A percentile compares a stretch with the other conserved stretches of the same genome.
Evolutionary conservation across 805 yeast genomes (phyloP).

Genomic region (Starmerella floricola): DNA sequence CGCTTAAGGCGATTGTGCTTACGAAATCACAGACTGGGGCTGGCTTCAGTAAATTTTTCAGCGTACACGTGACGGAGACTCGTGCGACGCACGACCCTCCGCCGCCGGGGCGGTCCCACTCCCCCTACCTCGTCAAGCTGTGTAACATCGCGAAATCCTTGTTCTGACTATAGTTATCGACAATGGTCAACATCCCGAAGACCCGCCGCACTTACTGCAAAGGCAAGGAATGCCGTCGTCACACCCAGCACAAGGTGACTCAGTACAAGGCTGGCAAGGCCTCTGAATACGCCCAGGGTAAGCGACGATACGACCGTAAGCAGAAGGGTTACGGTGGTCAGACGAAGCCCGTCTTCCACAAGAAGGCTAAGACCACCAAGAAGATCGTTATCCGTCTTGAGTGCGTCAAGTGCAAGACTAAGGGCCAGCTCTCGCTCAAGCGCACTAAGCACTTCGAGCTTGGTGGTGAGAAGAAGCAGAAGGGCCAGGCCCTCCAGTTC

Average conservation of each 20-base stretch:
- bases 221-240: slow-evolving; percentile 98
- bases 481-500: slow-evolving; percentile 99
- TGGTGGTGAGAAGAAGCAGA: slow-evolving; percentile 99
- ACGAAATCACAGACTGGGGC: too few relatives aligned
- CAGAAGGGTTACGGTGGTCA: slow-evolving; percentile 99
- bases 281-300: slow-evolving; percentile 98
- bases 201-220: slow-evolving; percentile 99
- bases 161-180: slow-evolving; percentile 12
- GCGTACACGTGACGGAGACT: slow-evolving; percentile 8
- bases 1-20: too few relatives aligned
- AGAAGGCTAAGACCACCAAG: slow-evolving; percentile 99
- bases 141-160: slow-evolving; percentile 9
- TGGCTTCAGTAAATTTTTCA: too few relatives aligned
- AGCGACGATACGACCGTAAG: slow-evolving; percentile 99
- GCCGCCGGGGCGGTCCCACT: neutral
- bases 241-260: slow-evolving; percentile 99
- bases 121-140: neutral
- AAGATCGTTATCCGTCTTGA: slow-evolving; percentile 98
- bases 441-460: slow-evolving; percentile 99
- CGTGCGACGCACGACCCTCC: slow-evolving; percentile 7
- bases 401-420: slow-evolving; percentile 97
- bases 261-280: slow-evolving; percentile 99
- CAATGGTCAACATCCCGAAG: slow-evolving; percentile 97
- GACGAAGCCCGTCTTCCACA: slow-evolving; percentile 99
- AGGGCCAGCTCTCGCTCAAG: slow-evolving; percentile 94